Conservation (phyloP, 1,139 yeast genomes). For the Suhomyces bokatorum region DNA sequence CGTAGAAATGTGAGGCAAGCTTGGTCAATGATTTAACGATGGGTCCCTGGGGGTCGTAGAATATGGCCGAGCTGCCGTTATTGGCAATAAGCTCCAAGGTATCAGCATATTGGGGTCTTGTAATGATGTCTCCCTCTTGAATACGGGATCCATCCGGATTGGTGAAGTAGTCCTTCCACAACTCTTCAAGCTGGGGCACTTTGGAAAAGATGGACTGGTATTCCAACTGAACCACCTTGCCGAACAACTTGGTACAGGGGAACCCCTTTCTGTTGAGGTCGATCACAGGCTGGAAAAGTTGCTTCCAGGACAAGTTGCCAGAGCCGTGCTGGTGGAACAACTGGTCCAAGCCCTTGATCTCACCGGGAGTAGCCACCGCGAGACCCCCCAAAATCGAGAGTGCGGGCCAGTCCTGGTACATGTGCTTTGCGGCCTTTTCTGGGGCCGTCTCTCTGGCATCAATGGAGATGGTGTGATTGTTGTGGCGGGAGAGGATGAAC, state of each 20-base stretch:
- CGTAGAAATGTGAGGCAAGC: slow-evolving; percentile 51
- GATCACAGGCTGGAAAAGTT: slow-evolving; percentile 74
- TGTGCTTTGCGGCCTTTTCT: slow-evolving; percentile 53
- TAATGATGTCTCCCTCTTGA: slow-evolving; percentile 57
- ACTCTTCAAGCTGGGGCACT: slow-evolving; percentile 30
- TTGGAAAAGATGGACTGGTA: slow-evolving; percentile 27
- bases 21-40: slow-evolving; percentile 57
- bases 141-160: slow-evolving; percentile 36
- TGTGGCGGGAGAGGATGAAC: slow-evolving; percentile 59
- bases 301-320: slow-evolving; percentile 70
- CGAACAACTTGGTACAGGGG: slow-evolving; percentile 51
- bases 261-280: slow-evolving; percentile 70
- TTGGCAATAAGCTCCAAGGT: slow-evolving; percentile 68
- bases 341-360: slow-evolving; percentile 72
- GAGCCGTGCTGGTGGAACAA: slow-evolving; percentile 64
- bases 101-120: slow-evolving; percentile 60
- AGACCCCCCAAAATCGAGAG: slow-evolving; percentile 76
- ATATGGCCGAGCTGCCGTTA: slow-evolving; percentile 73
- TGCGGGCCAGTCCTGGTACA: slow-evolving; percentile 53
- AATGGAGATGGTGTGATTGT: slow-evolving; percentile 54
- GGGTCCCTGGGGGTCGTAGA: slow-evolving; percentile 83
- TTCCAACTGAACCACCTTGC: slow-evolving; percentile 27
- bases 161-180: slow-evolving; percentile 57
- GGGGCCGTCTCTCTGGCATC: slow-evolving; percentile 95
- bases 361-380: slow-evolving; percentile 89